A percentile compares a stretch with the other conserved stretches of the same genome.
phyloP scores from a whole-genome alignment of 371 early-diverging fungal species.

The Apophysomyces sp. region DNA sequence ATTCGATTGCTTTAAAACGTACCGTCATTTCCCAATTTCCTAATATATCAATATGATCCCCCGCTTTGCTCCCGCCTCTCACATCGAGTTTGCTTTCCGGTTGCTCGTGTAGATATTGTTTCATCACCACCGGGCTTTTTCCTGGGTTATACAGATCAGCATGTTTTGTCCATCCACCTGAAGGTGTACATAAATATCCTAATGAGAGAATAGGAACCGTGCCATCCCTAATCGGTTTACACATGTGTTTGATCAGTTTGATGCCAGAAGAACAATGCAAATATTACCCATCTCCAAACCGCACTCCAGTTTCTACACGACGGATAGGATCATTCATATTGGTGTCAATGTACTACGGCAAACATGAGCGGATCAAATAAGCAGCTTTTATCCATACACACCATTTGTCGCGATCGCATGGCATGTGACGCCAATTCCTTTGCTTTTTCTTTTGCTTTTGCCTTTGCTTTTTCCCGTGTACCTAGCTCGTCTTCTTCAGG shows the following conservation, averaged over 20 bases:
- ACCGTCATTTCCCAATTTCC: constrained; percentile 44
- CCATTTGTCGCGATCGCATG: not conserved
- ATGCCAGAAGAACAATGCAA: too few species aligned
- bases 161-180: constrained; percentile 78
- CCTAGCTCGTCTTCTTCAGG: not conserved
- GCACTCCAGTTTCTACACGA: constrained; percentile 48
- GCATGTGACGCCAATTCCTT: not conserved
- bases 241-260: not conserved
- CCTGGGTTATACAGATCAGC: constrained; percentile 75
- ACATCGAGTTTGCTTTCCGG: constrained; percentile 55
- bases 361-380: not conserved
- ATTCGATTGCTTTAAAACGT: constrained; percentile 1
- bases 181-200: constrained; percentile 83
- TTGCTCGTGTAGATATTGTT: constrained; percentile 71
- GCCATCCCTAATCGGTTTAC: constrained; percentile 66
- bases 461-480: not conserved
- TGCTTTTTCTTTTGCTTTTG: not conserved
- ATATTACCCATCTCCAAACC: constrained; percentile 41
- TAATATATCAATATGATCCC: constrained; percentile 88
- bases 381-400: not conserved
- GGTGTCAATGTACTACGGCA: constrained; percentile 36
- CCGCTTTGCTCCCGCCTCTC: constrained; percentile 80
- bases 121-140: constrained; percentile 67
- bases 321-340: constrained; percentile 24
- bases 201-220: constrained; percentile 88